These are phyloP conservation scores for Anacardium occidentale DNA, from an alignment of 345 rosid species.

Conservation along the genomic window DNA sequence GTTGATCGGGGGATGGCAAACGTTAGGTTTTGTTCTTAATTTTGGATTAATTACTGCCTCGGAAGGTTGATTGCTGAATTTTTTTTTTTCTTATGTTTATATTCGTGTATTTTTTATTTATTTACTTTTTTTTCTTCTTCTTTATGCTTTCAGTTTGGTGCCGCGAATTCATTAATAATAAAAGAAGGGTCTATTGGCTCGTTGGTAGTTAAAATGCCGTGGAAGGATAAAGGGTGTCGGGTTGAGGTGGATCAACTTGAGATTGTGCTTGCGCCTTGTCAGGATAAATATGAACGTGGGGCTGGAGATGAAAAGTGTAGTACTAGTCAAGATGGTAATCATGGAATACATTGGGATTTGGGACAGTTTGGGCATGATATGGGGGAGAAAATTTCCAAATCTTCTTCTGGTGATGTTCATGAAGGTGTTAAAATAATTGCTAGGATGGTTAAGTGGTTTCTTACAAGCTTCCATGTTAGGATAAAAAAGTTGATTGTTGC, in stretches of 20 bases:
- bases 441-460: slow-evolving; percentile 87
- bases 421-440: slow-evolving; percentile 98
- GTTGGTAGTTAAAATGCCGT: slow-evolving; percentile 72
- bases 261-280: slow-evolving; percentile 64
- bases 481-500: slow-evolving; percentile 76
- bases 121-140: background rate
- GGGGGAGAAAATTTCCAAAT: slow-evolving; percentile 32
- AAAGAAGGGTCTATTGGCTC: slow-evolving; percentile 95
- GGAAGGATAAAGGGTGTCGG: slow-evolving; percentile 77
- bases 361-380: slow-evolving; percentile 42
- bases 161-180: slow-evolving; percentile 49
- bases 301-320: slow-evolving; percentile 34
- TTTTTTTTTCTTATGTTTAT: background rate
- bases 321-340: slow-evolving; percentile 32
- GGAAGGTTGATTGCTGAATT: background rate
- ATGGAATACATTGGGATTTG: slow-evolving; percentile 24
- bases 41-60: background rate
- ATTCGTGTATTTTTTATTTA: background rate
- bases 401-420: slow-evolving; percentile 64
- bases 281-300: slow-evolving; percentile 25
- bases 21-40: background rate
- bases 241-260: slow-evolving; percentile 92
- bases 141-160: slow-evolving; percentile 51
- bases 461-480: slow-evolving; percentile 74
- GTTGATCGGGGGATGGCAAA: too few relatives aligned